Base-by-base conservation (phyloP, 1,139 yeast genomes). In the Dujonia santamariae region DNA sequence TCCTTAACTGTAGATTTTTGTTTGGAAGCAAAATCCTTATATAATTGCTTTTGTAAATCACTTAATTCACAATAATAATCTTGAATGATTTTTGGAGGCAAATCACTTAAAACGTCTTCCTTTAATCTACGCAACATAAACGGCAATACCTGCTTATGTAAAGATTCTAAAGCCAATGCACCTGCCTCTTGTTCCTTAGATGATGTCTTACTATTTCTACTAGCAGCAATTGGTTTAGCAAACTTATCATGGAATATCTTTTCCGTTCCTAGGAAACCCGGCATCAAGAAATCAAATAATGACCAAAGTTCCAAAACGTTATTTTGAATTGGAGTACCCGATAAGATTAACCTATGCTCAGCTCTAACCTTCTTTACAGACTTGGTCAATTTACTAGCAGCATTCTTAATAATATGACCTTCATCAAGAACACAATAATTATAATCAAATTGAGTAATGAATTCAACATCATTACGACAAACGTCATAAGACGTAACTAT, bases 281-380 rank as follows among this genome's bases (percentile, higher is more conserved):
- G 99, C 98, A 94, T 94, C 56, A 94, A 70, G 57, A 88, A 94
- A 57, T 94, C 98, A 67, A 94, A 94, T 48, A 94, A 67, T 2
- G 98, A 92, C 98, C 98, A 94, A 41, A 94, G 66, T 56, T 94
- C 99, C 32, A 94, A 72, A 1, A 94, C 98, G 53, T 94, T 92
- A 53, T 94, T 94, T 59, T 94, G 99, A 50, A 94, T 92, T 18
- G 99, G 99, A 0, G 99, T 94, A 48, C 99, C 99, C 0, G 97
- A 85, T 39, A 94, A 68, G 26, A 94, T 83, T 44, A 94, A 72
- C 36, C 98, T 67, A 59, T 94, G 98, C 44, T 90, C 90, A 1
- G 98, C 95, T 39, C 72, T 69, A 19, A 92, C 66, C 42, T 72
- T 67, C 54, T 92, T 94, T 9, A 92, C 97, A 1, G 96, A 81